A percentile compares a stretch with the other conserved stretches of the same genome.
These are phyloP conservation scores for Cryptococcus maquisensis DNA, from an alignment of 1,284 basidiomycete genomes.

Conservation along the genomic window DNA sequence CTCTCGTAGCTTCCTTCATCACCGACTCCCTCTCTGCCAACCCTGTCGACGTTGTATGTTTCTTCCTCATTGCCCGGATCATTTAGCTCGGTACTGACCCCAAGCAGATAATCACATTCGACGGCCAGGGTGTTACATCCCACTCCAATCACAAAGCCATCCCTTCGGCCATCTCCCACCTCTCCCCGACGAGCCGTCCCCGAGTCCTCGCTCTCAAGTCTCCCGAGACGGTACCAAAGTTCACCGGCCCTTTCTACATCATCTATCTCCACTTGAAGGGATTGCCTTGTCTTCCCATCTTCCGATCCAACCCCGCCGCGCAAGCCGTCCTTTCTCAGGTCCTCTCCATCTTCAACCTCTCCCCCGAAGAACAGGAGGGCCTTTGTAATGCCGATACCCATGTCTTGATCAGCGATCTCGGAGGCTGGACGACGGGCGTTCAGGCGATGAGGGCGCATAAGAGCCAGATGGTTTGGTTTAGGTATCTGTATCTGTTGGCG, in stretches of 20 bases:
- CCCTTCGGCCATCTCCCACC: constrained; percentile 52
- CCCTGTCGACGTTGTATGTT: constrained; percentile 10
- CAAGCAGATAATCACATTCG: constrained; percentile 83
- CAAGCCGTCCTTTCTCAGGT: too few relatives aligned
- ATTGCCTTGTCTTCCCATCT: background rate
- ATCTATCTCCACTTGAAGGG: constrained; percentile 28
- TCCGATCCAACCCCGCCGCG: background rate
- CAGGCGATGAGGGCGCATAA: constrained; percentile 69
- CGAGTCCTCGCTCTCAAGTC: constrained; percentile 62
- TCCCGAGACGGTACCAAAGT: constrained; percentile 57
- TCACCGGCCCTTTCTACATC: constrained; percentile 36
- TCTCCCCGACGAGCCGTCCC: constrained; percentile 12
- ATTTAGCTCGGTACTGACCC: background rate
- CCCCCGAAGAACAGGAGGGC: too few relatives aligned
- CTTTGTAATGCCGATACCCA: background rate
- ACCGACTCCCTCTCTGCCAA: background rate
- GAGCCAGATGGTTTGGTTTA: constrained; percentile 84
- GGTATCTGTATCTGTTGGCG: constrained; percentile 75
- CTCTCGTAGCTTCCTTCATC: constrained; percentile 3
- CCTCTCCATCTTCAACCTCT: too few relatives aligned
- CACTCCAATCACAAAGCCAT: constrained; percentile 88
- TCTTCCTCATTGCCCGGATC: background rate
- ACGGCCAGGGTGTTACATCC: constrained; percentile 69
- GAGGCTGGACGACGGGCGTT: constrained; percentile 48
- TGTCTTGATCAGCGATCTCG: background rate